phyloP scores from a whole-genome alignment of 495 filamentous ascomycete genomes.

The Astrothelium macrocarpum region DNA sequence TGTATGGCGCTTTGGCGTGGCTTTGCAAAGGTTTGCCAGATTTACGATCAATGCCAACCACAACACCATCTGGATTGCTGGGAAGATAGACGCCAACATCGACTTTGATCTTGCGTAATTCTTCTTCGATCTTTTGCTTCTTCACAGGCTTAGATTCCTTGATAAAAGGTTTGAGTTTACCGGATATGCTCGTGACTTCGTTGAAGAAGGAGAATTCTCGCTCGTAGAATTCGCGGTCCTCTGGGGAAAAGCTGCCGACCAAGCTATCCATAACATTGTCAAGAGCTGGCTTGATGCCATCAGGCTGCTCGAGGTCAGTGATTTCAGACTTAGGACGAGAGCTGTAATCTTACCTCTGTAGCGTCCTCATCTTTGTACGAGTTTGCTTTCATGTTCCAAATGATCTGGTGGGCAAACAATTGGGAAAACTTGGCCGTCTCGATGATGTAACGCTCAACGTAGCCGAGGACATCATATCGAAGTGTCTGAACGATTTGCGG shows the following conservation, averaged over 20 bases:
- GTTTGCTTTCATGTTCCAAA: constrained; percentile 99
- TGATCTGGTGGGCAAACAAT: constrained; percentile 96
- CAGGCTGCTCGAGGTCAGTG: constrained; percentile 51
- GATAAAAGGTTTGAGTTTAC: constrained; percentile 88
- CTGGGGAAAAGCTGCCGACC: constrained; percentile 65
- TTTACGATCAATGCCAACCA: constrained; percentile 95
- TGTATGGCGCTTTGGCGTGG: constrained; percentile 95
- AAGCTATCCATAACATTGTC: constrained; percentile 83
- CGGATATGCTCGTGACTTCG: constrained; percentile 89
- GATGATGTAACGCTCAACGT: constrained; percentile 91
- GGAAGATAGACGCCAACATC: constrained; percentile 96
- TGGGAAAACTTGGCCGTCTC: constrained; percentile 95
- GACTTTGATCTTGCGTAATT: constrained; percentile 89
- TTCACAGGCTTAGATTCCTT: constrained; percentile 91
- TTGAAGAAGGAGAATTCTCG: constrained; percentile 96
- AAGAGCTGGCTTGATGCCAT: constrained; percentile 82
- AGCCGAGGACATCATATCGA: constrained; percentile 89
- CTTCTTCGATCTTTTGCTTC: constrained; percentile 98
- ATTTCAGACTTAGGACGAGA: background rate
- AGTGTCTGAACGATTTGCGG: constrained; percentile 94
- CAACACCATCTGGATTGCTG: constrained; percentile 91
- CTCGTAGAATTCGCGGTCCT: constrained; percentile 81
- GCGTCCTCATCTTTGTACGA: constrained; percentile 95
- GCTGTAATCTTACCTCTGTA: constrained; percentile 54
- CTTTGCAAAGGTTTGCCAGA: constrained; percentile 94